Evolutionary conservation across 1,139 yeast genomes (phyloP), one percentile per base, ranked within the genome.

Genomic region (Suhomyces maxii): DNA sequence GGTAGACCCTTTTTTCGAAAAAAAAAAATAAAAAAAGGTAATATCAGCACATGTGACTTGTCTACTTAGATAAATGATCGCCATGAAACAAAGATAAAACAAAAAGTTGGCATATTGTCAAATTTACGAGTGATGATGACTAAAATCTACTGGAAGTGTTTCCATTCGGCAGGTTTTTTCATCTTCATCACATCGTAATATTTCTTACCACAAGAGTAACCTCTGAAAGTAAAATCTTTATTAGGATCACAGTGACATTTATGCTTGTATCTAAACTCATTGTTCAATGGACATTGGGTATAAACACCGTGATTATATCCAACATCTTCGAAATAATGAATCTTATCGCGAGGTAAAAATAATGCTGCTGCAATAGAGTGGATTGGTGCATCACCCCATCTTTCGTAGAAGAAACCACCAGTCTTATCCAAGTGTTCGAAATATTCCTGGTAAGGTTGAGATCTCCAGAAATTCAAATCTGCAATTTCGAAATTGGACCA

Each of bases 311-410:
- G 97, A 68, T 67, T 84, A 69, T 89, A 89, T 3, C 96, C 96
- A 32, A 89, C 80, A 57, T 88, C 89, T 46, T 80, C 86, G 62
- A 89, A 89, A 71, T 79, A 88, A 64, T 89, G 95, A 42, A 89
- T 71, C 59, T 86, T 78, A 49, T 77, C 76, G 56, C 77, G 79
- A 50, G 84, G 79, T 53, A 88, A 67, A 63, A 89, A 77, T 48
- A 86, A 71, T 0, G 95, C 75, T 1, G 89, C 95, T 1, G 93
- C 91, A 53, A 89, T 80, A 3, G 96, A 84, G 67, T 89, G 97
- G 25, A 89, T 82, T 6, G 97, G 97, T 0, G 97, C 97, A 66
- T 90, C 97, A 31, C 97, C 97, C 97, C 97, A 90, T 63, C 97
- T 76, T 65, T 90, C 97, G 65, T 90, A 90, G 69, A 87, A 90